Evolutionary conservation across 257 asterid genomes (phyloP), one percentile per base, ranked within the genome.

Genomic region (Solanum etuberosum): DNA sequence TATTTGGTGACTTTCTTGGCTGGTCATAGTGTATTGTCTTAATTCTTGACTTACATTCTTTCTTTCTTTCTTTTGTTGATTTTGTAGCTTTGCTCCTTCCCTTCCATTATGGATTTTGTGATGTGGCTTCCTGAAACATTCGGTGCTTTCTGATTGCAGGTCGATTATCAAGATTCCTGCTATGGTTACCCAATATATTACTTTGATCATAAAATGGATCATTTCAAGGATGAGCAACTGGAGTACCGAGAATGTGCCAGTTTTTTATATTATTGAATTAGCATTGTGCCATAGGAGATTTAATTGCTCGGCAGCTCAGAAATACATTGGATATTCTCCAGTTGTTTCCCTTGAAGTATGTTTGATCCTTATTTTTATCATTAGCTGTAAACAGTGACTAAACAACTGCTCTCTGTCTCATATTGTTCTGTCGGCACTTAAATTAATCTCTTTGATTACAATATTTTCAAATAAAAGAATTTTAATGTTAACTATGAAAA

Each of bases 271-370:
- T 90, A 88, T 88, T 83, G 86, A 90, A 83, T 91, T 95, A 87
- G 93, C 95, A 84, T 92, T 92, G 84, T 90, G 92, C 88, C 91
- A 96, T 32, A 91, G 95, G 91, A 95, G 96, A 29, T 95, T 95
- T 90, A 91, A 89, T 90, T 96, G 97, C 92, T 91, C 94, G 38
- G 94, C 95, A 34, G 98, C 98, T 88, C 92, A 91, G 91, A 92
- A 92, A 43, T 92, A 92, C 87, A 91, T 96, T 88, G 91, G 93
- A 51, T 96, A 96, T 89, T 92, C 95, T 25, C 98, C 98, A 80
- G 67, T 96, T 89, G 94, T 95, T 88, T 89, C 98, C 51, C 59
- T 92, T 87, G 93, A 94, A 92, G 99, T 96, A 90, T 85, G 93
- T 85, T 42, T 82, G 38, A 21, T 80, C 42, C 68, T 48, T 29